Base-by-base conservation (phyloP, 2,329 filamentous ascomycete species). In the Trichoderma cornu-damae region DNA sequence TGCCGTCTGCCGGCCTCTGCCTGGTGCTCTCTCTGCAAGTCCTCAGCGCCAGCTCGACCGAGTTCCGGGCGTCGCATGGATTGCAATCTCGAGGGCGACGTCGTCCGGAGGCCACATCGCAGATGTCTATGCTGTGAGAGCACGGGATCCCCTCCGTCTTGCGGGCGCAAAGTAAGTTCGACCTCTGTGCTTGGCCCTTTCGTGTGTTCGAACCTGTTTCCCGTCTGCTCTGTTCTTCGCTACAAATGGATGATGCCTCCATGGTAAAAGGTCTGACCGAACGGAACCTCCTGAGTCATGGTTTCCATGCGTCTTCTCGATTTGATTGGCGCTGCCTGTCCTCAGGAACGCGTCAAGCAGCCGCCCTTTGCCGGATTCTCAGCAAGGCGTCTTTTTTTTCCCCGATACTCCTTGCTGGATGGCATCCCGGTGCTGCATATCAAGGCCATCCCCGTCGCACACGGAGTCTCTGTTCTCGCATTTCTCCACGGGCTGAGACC, bases 261-360 rank as follows among this genome's bases (percentile, higher is more conserved):
- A 71, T 82, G 82, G 82, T 84, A 85, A 85, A 85, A 84, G 82
- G 82, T 81, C 81, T 74, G 80, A 85, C 77, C 71, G 72, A 73
- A 70, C 67, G 67, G 70, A 70, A 67, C 70, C 70, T 69, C 69
- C 77, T 75, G 80, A n/a, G 78, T 80, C 73, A 69, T 69, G 67
- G 66, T 66, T 66, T 64, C n/a, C 63, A 62, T 58, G 58, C 59
- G 51, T 56, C 47, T 52, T 38, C 57, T 12, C 54, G 26, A 5
- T 43, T 16, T 55, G 42, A 54, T 32, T 55, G 42, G 47, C 47
- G 57, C 35, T 51, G 49, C 40, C 47, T 37, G 26, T 43, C 24
- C 22, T 18, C 32, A 6, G 34, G 32, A 35, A 40, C 55, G 40
- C 24, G 40, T 46, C 40, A 40, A 26, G 30, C 24, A 42, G 46